Base-by-base conservation (phyloP, 495 filamentous ascomycete species). In the Articulospora tetracladia region DNA sequence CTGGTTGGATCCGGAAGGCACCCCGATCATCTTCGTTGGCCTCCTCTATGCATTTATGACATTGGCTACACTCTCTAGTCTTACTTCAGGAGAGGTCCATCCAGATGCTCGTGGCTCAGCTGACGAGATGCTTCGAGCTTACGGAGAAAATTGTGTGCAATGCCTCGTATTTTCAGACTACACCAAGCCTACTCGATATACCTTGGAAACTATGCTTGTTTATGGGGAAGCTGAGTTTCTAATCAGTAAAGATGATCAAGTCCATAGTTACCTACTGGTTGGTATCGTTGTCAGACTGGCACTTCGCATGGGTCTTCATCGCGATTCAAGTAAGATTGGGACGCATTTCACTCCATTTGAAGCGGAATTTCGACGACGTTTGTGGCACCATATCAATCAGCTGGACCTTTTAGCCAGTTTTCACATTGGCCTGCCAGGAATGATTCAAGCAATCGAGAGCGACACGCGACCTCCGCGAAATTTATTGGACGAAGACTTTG, bases 221-320 rank as follows among this genome's bases (percentile, higher is more conserved):
- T 81, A 79, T 58, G 61, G 76, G 26, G 70, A 78, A 53, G 70
- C 69, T 50, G 75, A 78, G 56, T 80, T 78, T 66, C 59, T 80
- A 20, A 57, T 66, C 30, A 78, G 74, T 56, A 69, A 69, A 13
- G 74, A 74, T 30, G 70, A 70, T 7, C 75, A 77, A 58, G 73
- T 73, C 26, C 74, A 78, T 50, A 72, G 74, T 53, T 84, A 79
- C 64, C 67, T 84, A 7, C 58, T 81, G 8, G 71, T 76, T 0
- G 77, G 78, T 17, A 72, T 72, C 15, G 63, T 73, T 23, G 71
- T 82, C 24, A 76, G 80, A 11, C 68, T 85, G 1, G 79, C 83
- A 57, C 48, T 84, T 39, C 76, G 76, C 50, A 79, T 82, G 76
- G 83, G 82, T 12, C 73, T 81, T 24, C 83, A 86, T 57, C 76